A percentile compares a stretch with the other conserved stretches of the same genome.
phyloP scores from a whole-genome alignment of 805 yeast genomes.

The Candida manassasensis region DNA sequence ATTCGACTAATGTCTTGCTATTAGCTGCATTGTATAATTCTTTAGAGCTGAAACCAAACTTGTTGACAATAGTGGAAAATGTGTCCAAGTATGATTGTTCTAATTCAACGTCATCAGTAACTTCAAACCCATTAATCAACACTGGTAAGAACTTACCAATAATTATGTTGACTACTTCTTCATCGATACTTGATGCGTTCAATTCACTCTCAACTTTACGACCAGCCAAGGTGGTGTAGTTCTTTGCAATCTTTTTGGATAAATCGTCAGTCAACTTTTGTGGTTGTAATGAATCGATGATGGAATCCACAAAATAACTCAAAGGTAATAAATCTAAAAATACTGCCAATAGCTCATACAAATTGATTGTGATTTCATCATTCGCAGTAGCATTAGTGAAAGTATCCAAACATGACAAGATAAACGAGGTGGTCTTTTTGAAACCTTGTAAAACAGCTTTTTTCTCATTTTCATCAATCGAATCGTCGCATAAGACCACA shows the following conservation, averaged over 20 bases:
- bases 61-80: constrained; percentile 55
- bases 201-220: constrained; percentile 68
- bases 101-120: constrained; percentile 41
- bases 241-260: constrained; percentile 53
- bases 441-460: constrained; percentile 28
- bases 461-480: constrained; percentile 24
- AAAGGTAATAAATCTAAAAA: constrained; percentile 72
- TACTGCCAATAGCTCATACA: constrained; percentile 56
- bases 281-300: constrained; percentile 36
- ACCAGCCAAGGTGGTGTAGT: constrained; percentile 58
- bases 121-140: constrained; percentile 37
- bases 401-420: constrained; percentile 34
- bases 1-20: constrained; percentile 41
- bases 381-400: constrained; percentile 16
- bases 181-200: constrained; percentile 35
- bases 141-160: constrained; percentile 49
- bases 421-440: constrained; percentile 29
- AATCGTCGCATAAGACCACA: constrained; percentile 43
- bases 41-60: constrained; percentile 43
- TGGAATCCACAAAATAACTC: constrained; percentile 61
- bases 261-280: constrained; percentile 26
- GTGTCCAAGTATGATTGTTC: constrained; percentile 70
- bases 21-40: constrained; percentile 35
- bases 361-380: constrained; percentile 29
- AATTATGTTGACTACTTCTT: constrained; percentile 45